Evolutionary conservation across 2,329 filamentous ascomycete species (phyloP).

Genomic region (Fusarium austroafricanum): DNA sequence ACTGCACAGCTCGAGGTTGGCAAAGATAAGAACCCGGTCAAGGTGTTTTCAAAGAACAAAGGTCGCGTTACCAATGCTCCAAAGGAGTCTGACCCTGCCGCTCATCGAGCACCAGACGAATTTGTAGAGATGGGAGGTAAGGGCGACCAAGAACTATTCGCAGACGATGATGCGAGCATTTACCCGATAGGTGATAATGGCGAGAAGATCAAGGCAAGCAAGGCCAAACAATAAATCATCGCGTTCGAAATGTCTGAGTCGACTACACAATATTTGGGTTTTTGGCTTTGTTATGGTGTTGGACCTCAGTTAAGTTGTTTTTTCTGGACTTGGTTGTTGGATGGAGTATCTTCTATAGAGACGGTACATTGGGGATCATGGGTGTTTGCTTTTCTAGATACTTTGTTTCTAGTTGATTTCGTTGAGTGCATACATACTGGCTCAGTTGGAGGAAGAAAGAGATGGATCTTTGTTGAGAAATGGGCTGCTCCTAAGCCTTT

Average conservation of each 20-base stretch:
- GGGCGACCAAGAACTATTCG: constrained; percentile 83
- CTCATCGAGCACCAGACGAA: constrained; percentile 74
- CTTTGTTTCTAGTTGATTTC: constrained; percentile 3
- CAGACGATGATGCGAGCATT: constrained; percentile 67
- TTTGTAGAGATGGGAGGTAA: constrained; percentile 89
- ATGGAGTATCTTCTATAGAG: constrained; percentile 26
- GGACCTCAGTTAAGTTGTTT: background rate
- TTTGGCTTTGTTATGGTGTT: constrained; percentile 19
- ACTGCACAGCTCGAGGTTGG: constrained; percentile 65
- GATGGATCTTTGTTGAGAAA: constrained; percentile 1
- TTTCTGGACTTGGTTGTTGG: constrained; percentile 8
- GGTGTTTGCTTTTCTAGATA: constrained; percentile 9
- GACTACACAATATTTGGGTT: background rate
- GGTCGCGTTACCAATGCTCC: constrained; percentile 51
- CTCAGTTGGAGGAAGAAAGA: constrained; percentile 1
- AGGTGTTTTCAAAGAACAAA: constrained; percentile 80
- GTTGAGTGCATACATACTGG: background rate
- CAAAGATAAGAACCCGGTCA: constrained; percentile 70
- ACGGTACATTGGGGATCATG: constrained; percentile 6
- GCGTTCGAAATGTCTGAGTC: background rate
- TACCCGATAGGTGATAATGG: constrained; percentile 56
- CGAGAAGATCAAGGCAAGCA: constrained; percentile 47
- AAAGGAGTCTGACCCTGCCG: constrained; percentile 75
- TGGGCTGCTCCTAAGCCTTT: constrained; percentile 5
- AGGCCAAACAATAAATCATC: constrained; percentile 37